Conservation (phyloP, 331 rosid species). For the Quercus lobata region DNA sequence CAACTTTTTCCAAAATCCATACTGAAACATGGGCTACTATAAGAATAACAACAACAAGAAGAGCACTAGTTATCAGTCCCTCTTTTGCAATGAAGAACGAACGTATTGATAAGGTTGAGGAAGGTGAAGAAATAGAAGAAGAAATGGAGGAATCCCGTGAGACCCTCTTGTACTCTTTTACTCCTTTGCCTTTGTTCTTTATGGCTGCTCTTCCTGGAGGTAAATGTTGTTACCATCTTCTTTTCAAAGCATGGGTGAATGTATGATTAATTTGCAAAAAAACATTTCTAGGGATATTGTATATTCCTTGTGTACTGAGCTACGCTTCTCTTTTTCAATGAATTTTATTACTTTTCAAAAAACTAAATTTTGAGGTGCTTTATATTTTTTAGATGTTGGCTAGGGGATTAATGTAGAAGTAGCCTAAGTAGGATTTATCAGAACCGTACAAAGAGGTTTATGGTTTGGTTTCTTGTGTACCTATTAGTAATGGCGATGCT, state of each 20-base stretch:
- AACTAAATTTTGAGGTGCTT: not conserved
- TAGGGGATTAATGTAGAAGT: no score
- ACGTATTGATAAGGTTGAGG: not conserved
- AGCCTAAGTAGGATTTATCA: no score
- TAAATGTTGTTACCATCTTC: constrained; percentile 6
- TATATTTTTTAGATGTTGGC: no score
- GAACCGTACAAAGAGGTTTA: no score
- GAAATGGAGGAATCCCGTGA: constrained; percentile 26
- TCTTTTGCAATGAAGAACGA: constrained; percentile 15
- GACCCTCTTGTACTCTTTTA: constrained; percentile 55
- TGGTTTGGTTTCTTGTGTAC: no score
- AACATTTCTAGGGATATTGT: no score
- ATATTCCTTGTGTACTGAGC: no score
- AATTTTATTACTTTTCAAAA: no score
- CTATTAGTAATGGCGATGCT: no score
- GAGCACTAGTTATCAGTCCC: constrained; percentile 13
- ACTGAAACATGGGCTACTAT: constrained; percentile 9
- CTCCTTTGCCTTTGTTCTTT: constrained; percentile 61
- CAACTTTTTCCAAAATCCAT: constrained; percentile 14
- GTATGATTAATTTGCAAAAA: no score
- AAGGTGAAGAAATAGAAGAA: constrained; percentile 4
- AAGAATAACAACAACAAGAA: not conserved
- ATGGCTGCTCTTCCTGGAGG: constrained; percentile 88
- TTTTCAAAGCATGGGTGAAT: no score
- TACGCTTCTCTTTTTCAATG: no score